phyloP scores from a whole-genome alignment of 306 rosid genomes.

The Prunus mume region DNA sequence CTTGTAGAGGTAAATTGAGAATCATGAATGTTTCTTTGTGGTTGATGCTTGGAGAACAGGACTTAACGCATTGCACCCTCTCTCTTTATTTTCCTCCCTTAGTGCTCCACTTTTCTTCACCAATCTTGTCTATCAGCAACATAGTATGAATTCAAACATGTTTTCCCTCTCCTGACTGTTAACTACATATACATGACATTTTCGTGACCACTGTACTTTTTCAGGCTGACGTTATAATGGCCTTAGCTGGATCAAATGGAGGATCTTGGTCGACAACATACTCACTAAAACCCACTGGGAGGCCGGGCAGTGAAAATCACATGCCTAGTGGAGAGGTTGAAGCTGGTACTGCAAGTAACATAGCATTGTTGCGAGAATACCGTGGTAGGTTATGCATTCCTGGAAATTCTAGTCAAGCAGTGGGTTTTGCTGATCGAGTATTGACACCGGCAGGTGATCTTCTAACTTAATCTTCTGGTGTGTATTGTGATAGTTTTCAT shows the following conservation, averaged over 20 bases:
- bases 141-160: not conserved
- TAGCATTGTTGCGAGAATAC: constrained; percentile 42
- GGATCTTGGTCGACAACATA: constrained; percentile 94
- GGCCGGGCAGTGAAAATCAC: constrained; percentile 48
- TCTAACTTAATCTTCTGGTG: not conserved
- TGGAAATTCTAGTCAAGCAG: constrained; percentile 50
- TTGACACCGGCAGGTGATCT: constrained; percentile 51
- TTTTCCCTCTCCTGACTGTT: not conserved
- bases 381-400: constrained; percentile 51
- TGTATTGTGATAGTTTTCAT: not conserved
- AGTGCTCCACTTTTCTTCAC: not conserved
- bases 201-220: constrained; percentile 14
- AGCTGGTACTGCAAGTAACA: constrained; percentile 47
- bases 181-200: constrained; percentile 3
- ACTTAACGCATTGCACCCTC: not conserved
- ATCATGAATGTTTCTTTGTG: not conserved
- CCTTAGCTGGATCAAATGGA: constrained; percentile 95
- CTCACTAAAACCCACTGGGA: constrained; percentile 58
- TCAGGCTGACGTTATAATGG: constrained; percentile 97
- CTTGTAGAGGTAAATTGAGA: not conserved
- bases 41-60: not conserved
- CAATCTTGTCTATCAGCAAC: not conserved
- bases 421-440: constrained; percentile 46
- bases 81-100: not conserved
- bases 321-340: constrained; percentile 62